phyloP scores from a whole-genome alignment of 805 yeast species.

The Kodamaea laetipori region DNA sequence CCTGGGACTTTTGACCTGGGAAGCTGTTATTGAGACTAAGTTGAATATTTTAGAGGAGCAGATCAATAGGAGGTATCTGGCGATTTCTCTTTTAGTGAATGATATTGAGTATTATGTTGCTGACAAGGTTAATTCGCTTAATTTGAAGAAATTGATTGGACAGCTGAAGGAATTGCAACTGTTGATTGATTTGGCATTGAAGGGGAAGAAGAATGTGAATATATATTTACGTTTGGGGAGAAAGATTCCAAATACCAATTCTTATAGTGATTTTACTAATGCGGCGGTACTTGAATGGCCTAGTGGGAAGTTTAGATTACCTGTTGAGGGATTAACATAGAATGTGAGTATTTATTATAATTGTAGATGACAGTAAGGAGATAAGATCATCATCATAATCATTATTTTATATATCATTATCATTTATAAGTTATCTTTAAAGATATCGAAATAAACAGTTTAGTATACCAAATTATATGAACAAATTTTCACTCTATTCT shows the following conservation, averaged over 20 bases:
- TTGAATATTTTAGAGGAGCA: conserved; percentile 17
- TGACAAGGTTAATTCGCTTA: conserved; percentile 38
- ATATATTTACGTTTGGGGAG: conserved; percentile 61
- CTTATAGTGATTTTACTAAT: conserved; percentile 62
- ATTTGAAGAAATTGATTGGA: conserved; percentile 27
- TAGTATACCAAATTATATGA: too few species aligned
- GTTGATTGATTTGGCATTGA: conserved; percentile 34
- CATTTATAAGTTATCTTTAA: too few species aligned
- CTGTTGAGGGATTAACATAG: conserved; percentile 55
- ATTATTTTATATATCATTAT: too few species aligned
- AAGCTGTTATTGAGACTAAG: conserved; percentile 9
- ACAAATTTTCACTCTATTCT: too few species aligned
- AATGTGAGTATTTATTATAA: background rate
- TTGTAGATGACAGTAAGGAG: too few species aligned
- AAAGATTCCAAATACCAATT: conserved; percentile 40
- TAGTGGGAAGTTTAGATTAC: conserved; percentile 51
- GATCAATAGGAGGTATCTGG: conserved; percentile 35
- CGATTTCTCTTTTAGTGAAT: conserved; percentile 68
- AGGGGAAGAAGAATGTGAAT: conserved; percentile 29
- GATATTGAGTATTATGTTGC: conserved; percentile 80
- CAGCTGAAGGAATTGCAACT: conserved; percentile 24
- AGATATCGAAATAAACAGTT: too few species aligned
- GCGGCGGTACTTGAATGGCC: conserved; percentile 67
- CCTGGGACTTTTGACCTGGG: conserved; percentile 43
- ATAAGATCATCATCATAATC: too few species aligned